Conservation (phyloP, 805 yeast genomes). For the Lipomyces mesembrius region DNA sequence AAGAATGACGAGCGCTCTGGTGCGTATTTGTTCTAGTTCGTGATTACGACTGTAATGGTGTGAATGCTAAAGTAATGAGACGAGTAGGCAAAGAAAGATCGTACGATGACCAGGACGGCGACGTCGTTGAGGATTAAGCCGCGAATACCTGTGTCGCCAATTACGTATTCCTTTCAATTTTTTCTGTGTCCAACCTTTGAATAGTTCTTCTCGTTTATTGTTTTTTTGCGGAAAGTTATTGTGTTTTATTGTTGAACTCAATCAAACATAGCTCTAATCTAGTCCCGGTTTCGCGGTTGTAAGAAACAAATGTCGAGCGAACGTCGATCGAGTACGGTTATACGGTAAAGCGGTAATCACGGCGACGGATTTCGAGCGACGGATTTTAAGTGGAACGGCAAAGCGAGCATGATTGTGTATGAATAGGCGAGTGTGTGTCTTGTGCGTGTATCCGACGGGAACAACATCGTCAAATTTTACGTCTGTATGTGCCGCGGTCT, state of each 20-base stretch:
- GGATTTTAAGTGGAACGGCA: not conserved
- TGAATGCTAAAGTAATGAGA: not conserved
- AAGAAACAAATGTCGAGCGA: not conserved
- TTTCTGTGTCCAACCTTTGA: not conserved
- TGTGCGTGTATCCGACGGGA: not conserved
- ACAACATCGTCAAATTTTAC: not conserved
- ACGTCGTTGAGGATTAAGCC: constrained; percentile 30
- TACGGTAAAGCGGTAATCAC: not conserved
- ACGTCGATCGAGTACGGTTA: not conserved
- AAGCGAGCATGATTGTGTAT: not conserved
- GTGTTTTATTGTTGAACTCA: constrained; percentile 3
- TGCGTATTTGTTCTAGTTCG: constrained; percentile 6
- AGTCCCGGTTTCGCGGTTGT: constrained; percentile 1
- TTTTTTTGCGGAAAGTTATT: not conserved
- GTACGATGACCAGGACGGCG: constrained; percentile 34
- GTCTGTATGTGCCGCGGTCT: not conserved
- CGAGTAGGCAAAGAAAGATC: constrained; percentile 23
- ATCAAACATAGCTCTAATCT: constrained; percentile 2
- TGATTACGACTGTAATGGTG: not conserved
- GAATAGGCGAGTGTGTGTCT: not conserved
- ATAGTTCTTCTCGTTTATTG: not conserved
- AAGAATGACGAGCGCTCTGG: constrained; percentile 23
- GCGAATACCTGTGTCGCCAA: not conserved
- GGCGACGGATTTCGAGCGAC: constrained; percentile 1
- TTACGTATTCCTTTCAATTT: not conserved